A percentile compares a stretch with the other conserved stretches of the same genome.
phyloP scores from a whole-genome alignment of 2,329 filamentous ascomycete genomes.

The Exophiala calicioides region DNA sequence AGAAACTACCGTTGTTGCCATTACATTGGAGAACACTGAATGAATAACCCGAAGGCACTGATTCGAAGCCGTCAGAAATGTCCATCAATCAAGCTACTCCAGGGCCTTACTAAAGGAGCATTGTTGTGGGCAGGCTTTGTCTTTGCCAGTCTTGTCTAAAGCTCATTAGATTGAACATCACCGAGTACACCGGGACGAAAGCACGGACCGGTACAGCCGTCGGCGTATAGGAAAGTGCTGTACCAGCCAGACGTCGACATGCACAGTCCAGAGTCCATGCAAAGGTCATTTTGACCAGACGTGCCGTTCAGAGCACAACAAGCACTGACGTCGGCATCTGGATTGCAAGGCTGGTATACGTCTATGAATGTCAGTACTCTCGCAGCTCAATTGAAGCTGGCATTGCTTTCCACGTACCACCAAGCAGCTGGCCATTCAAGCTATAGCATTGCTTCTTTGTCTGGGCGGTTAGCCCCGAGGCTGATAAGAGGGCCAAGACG shows the following conservation, averaged over 20 bases:
- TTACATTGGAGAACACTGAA: conserved; percentile 15
- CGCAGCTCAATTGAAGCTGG: too few species aligned
- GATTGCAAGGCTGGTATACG: conserved; percentile 13
- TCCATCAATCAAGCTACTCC: too few species aligned
- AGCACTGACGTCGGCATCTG: conserved; percentile 9
- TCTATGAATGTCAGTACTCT: conserved; percentile 3
- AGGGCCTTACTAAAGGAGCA: conserved; percentile 18
- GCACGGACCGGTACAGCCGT: conserved; percentile 10
- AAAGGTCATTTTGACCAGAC: conserved; percentile 16
- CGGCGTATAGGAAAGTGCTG: conserved; percentile 14
- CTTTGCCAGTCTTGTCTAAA: conserved; percentile 18
- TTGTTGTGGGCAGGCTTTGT: conserved; percentile 14
- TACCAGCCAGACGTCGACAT: conserved; percentile 17
- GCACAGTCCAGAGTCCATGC: conserved; percentile 20
- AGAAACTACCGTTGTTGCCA: conserved; percentile 17
- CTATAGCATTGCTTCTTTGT: conserved; percentile 15
- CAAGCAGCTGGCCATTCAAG: conserved; percentile 13
- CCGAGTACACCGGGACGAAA: not conserved
- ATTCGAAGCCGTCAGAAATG: not conserved
- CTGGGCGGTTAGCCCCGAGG: conserved; percentile 1
- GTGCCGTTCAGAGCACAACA: conserved; percentile 19
- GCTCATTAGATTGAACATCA: not conserved
- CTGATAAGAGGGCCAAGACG: not conserved
- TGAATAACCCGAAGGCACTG: conserved; percentile 5
- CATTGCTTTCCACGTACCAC: not conserved